phyloP scores from a whole-genome alignment of 495 filamentous ascomycete species.

The Pyrenopolyporus hunteri region DNA sequence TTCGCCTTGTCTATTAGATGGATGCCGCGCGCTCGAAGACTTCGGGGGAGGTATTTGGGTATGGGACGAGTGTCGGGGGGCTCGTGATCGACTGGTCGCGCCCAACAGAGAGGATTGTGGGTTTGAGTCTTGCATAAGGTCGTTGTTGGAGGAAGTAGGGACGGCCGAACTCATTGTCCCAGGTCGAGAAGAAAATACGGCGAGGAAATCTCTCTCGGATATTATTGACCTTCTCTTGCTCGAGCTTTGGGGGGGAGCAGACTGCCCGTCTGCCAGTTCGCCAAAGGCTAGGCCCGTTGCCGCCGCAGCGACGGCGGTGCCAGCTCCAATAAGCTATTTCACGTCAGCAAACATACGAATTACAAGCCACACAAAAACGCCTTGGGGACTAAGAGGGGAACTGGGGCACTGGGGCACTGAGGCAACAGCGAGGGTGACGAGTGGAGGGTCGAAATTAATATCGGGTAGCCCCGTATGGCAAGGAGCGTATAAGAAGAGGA shows the following conservation, averaged over 20 bases:
- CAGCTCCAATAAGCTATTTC: constrained; percentile 61
- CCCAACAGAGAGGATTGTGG: constrained; percentile 39
- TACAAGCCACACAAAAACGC: constrained; percentile 8
- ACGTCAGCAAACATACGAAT: constrained; percentile 25
- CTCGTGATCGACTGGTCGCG: constrained; percentile 36
- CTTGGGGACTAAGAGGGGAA: background rate
- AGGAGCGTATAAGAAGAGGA: background rate
- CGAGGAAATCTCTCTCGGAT: constrained; percentile 48
- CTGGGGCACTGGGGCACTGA: background rate
- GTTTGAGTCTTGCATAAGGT: constrained; percentile 43
- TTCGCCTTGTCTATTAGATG: constrained; percentile 53
- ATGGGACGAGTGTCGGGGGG: constrained; percentile 44
- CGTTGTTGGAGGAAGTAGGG: constrained; percentile 43
- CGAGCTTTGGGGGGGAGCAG: constrained; percentile 32
- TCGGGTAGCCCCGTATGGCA: background rate
- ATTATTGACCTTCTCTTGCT: constrained; percentile 53
- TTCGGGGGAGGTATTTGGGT: constrained; percentile 45
- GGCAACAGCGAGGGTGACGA: background rate
- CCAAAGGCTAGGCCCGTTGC: constrained; percentile 62
- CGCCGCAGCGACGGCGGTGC: constrained; percentile 65
- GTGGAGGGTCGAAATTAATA: background rate
- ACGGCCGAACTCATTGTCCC: constrained; percentile 46
- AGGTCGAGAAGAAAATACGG: constrained; percentile 48
- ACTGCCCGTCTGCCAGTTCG: constrained; percentile 44
- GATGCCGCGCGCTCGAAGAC: constrained; percentile 47